Evolutionary conservation across 106 monocot genomes (phyloP).

Genomic region (Agapanthus africanus): DNA sequence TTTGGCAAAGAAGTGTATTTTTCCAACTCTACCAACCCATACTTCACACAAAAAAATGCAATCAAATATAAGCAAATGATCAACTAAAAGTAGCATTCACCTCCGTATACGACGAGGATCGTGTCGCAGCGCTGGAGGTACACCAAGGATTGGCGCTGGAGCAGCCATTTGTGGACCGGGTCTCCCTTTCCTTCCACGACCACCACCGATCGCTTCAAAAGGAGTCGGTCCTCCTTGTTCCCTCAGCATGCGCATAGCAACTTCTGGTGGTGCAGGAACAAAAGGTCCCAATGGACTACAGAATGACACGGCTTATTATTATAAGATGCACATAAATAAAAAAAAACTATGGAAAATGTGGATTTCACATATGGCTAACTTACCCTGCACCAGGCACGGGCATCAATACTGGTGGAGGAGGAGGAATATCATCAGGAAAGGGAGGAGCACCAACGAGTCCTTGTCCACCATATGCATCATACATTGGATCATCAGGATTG

Average conservation of each 20-base stretch:
- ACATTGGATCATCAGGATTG: conserved; percentile 46
- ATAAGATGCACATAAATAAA: neutral
- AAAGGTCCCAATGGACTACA: conserved; percentile 94
- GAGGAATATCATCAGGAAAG: conserved; percentile 63
- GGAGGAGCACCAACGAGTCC: conserved; percentile 56
- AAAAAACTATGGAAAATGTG: neutral
- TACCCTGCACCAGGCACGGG: conserved; percentile 99
- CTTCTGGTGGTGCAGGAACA: conserved; percentile 98
- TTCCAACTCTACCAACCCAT: neutral
- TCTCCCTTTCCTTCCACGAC: conserved; percentile 52
- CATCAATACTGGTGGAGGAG: conserved; percentile 74
- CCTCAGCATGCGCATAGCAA: conserved; percentile 95
- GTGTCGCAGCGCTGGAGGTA: conserved; percentile 65
- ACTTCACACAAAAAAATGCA: neutral
- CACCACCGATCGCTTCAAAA: conserved; percentile 62
- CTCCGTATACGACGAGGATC: conserved; percentile 93
- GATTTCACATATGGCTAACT: neutral
- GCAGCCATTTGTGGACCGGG: conserved; percentile 39
- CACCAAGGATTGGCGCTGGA: conserved; percentile 55
- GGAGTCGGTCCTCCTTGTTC: conserved; percentile 77
- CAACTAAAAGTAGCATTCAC: conserved; percentile 18
- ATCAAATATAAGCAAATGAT: neutral
- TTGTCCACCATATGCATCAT: conserved; percentile 61
- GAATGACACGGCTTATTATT: conserved; percentile 2
- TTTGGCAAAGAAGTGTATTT: no score